These are phyloP conservation scores for Rhizophagus sp. DNA, from an alignment of 192 early-diverging fungal species.

Conservation along the genomic window DNA sequence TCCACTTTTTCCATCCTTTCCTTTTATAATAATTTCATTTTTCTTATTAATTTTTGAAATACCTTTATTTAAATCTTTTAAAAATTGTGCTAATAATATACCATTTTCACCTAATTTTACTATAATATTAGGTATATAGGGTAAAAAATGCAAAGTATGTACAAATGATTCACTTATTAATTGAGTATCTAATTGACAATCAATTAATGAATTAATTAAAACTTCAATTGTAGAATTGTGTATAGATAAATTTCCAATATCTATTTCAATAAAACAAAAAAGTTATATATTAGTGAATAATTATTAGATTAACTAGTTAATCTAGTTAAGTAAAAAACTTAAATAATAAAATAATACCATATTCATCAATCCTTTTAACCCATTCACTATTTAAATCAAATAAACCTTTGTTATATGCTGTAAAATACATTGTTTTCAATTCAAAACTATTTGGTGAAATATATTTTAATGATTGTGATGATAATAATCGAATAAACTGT, in stretches of 20 bases:
- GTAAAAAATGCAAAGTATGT: conserved; percentile 27
- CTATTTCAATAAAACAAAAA: background rate
- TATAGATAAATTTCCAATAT: background rate
- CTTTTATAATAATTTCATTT: conserved; percentile 5
- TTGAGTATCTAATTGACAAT: background rate
- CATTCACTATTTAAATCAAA: conserved; percentile 25
- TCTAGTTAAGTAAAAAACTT: background rate
- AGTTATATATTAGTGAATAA: background rate
- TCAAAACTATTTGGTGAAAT: conserved; percentile 79
- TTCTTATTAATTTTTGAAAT: background rate
- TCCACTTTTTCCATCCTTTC: background rate
- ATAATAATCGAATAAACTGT: conserved; percentile 40
- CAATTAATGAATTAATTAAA: background rate
- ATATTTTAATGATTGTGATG: conserved; percentile 42
- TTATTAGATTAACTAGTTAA: background rate
- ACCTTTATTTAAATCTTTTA: conserved; percentile 13
- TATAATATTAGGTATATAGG: conserved; percentile 44
- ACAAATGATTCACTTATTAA: background rate
- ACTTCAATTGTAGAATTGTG: background rate
- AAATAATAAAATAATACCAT: conserved; percentile 18
- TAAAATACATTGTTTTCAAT: conserved; percentile 56
- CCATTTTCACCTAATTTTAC: conserved; percentile 74
- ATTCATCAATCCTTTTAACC: conserved; percentile 25
- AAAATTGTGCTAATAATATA: conserved; percentile 39
- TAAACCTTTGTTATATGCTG: conserved; percentile 35